Evolutionary conservation across 2,329 filamentous ascomycete genomes (phyloP), one percentile per base, ranked within the genome.

Genomic region (Orbilia quercus): DNA sequence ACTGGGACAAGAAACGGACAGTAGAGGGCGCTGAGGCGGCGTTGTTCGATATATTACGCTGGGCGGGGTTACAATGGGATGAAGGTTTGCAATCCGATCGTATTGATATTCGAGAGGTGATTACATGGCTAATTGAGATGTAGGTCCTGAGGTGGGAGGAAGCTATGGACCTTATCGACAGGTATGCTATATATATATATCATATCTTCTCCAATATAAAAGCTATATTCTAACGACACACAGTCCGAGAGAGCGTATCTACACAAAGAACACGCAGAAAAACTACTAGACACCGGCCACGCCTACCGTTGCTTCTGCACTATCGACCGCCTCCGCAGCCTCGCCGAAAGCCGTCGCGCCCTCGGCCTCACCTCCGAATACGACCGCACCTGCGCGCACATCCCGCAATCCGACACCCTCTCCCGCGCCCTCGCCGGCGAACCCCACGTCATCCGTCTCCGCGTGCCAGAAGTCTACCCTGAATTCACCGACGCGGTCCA

Each of bases 281-380:
- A 85, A 11, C 84, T 99, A 11, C 80, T 99, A 2, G 81, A 88
- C 14, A 84, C 85, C 6, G 91, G 89, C 7, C 86, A 89, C 72
- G 95, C 92, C 5, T 99, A 98, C 80, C 88, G 94, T 75, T 99
- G 95, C 81, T 99, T 99, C 83, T 99, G 95, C 81, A 88, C 88
- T 0, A 81, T 89, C 0, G 86, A 91, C 66, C 87, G 90, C 28
- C 84, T 96, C 2, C 86, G 91, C 69, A 82, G 83, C 6, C 86
- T 91, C 75, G 90, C 89, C 65, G 84, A 85, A 76, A 84, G 86
- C 74, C 85, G 87, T 72, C 87, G 88, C 77, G 83, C 86, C 48
- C 81, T 84, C 3, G 87, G 87, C 22, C 82, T 86, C 47, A 83
- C 82, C 75, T 86, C 84, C 64, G 85, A 88, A 63, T 91, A 90